These are phyloP conservation scores for Lentithecium fluviatile DNA, from an alignment of 495 filamentous ascomycete genomes.

Conservation along the genomic window DNA sequence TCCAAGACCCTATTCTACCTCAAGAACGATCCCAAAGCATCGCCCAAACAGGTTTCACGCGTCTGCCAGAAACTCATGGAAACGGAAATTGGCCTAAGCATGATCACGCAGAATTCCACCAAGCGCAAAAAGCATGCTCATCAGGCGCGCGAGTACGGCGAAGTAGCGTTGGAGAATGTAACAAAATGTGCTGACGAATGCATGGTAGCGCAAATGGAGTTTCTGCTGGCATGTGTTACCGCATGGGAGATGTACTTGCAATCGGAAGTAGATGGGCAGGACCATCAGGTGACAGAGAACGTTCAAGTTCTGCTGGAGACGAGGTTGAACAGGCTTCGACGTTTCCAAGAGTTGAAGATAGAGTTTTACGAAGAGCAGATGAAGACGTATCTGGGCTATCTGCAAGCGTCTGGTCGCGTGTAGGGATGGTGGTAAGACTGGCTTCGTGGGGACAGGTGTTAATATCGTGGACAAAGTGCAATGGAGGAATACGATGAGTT, in stretches of 20 bases:
- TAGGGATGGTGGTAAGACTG: no score
- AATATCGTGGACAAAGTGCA: no score
- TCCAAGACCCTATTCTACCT: conserved; percentile 10
- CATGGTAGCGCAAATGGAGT: conserved; percentile 21
- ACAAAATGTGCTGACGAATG: conserved; percentile 3
- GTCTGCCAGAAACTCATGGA: conserved; percentile 20
- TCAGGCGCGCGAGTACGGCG: conserved; percentile 11
- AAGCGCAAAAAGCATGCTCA: conserved; percentile 13
- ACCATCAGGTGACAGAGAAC: neutral
- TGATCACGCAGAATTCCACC: neutral
- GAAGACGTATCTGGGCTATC: conserved; percentile 15
- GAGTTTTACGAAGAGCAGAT: conserved; percentile 5
- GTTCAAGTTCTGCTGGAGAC: conserved; percentile 10
- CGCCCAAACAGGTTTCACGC: conserved; percentile 18
- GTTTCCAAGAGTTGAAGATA: conserved; percentile 10
- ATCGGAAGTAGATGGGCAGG: conserved; percentile 1
- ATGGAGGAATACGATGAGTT: no score
- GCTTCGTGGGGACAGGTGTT: no score
- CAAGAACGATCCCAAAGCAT: conserved; percentile 1
- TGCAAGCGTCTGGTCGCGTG: no score
- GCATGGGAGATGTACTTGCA: conserved; percentile 18
- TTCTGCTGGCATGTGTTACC: conserved; percentile 13
- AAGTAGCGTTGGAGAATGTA: conserved; percentile 13
- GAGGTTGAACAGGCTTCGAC: neutral
- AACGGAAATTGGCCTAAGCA: conserved; percentile 6